A percentile compares a stretch with the other conserved stretches of the same genome.
phyloP scores from a whole-genome alignment of 192 early-diverging fungal genomes.

The Phycomyces nitens region DNA sequence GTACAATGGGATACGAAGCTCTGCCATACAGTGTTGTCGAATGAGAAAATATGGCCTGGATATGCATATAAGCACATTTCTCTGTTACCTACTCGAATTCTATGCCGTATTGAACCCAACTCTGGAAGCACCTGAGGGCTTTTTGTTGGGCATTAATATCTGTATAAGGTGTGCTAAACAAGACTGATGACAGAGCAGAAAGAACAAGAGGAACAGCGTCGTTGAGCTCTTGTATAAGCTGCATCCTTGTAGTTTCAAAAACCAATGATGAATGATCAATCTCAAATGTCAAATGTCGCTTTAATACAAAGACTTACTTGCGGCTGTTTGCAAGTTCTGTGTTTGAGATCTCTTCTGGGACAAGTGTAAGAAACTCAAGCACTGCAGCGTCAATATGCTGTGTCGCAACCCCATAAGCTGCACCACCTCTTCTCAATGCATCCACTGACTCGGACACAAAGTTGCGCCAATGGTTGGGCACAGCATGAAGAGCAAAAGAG shows the following conservation, averaged over 20 bases:
- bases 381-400: slow-evolving; percentile 35
- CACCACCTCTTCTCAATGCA: slow-evolving; percentile 31
- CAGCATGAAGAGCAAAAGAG: slow-evolving; percentile 42
- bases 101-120: slow-evolving; percentile 55
- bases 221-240: slow-evolving; percentile 29
- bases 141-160: slow-evolving; percentile 39
- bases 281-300: no score
- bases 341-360: slow-evolving; percentile 52
- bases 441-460: slow-evolving; percentile 44
- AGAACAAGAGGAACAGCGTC: slow-evolving; percentile 28
- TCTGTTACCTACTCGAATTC: slow-evolving; percentile 43
- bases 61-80: background rate
- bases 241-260: slow-evolving; percentile 9
- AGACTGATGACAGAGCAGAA: slow-evolving; percentile 11
- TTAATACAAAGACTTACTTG: slow-evolving; percentile 33
- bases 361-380: slow-evolving; percentile 50
- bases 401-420: slow-evolving; percentile 14
- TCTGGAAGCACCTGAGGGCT: slow-evolving; percentile 45
- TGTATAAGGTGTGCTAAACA: slow-evolving; percentile 19
- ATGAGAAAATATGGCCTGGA: background rate
- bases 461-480: slow-evolving; percentile 47
- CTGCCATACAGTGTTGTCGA: slow-evolving; percentile 21
- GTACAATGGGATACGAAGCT: slow-evolving; percentile 38
- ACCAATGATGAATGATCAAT: no score
- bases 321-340: slow-evolving; percentile 40